A percentile compares a stretch with the other conserved stretches of the same genome.
These are phyloP conservation scores for Raffaelea ambrosiae DNA, from an alignment of 2,329 filamentous ascomycete species.

Conservation along the genomic window DNA sequence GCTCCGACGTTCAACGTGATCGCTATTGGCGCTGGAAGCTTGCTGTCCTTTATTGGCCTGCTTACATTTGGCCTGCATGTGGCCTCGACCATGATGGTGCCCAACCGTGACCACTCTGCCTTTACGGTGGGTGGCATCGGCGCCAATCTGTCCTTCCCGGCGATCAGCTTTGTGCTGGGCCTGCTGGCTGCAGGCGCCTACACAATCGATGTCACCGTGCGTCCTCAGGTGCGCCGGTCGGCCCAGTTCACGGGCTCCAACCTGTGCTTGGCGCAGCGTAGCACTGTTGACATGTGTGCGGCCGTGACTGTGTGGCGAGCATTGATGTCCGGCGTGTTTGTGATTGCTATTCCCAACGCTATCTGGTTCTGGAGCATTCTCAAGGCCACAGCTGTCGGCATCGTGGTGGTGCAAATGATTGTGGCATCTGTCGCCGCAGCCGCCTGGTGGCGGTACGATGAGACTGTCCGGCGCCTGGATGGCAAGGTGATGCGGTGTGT, in stretches of 20 bases:
- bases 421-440: slow-evolving; percentile 24
- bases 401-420: slow-evolving; percentile 32
- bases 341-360: slow-evolving; percentile 31
- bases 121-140: slow-evolving; percentile 19
- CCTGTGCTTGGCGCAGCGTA: slow-evolving; percentile 35
- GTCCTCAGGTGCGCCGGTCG: slow-evolving; percentile 36
- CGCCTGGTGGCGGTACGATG: slow-evolving; percentile 33
- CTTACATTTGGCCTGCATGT: slow-evolving; percentile 37
- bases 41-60: slow-evolving; percentile 31
- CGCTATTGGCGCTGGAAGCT: slow-evolving; percentile 26
- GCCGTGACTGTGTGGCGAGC: slow-evolving; percentile 31
- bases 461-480: slow-evolving; percentile 32
- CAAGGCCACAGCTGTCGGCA: slow-evolving; percentile 27
- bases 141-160: slow-evolving; percentile 27
- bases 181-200: slow-evolving; percentile 35
- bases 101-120: slow-evolving; percentile 10
- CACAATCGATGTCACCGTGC: slow-evolving; percentile 29
- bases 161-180: slow-evolving; percentile 36
- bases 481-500: slow-evolving; percentile 38
- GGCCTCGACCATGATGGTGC: slow-evolving; percentile 22
- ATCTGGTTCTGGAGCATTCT: slow-evolving; percentile 27
- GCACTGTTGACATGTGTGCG: slow-evolving; percentile 39
- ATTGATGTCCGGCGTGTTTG: slow-evolving; percentile 32
- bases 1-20: slow-evolving; percentile 6
- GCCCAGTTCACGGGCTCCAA: slow-evolving; percentile 40